Base-by-base conservation (phyloP, 345 rosid species). In the Dipteronia sinensis region DNA sequence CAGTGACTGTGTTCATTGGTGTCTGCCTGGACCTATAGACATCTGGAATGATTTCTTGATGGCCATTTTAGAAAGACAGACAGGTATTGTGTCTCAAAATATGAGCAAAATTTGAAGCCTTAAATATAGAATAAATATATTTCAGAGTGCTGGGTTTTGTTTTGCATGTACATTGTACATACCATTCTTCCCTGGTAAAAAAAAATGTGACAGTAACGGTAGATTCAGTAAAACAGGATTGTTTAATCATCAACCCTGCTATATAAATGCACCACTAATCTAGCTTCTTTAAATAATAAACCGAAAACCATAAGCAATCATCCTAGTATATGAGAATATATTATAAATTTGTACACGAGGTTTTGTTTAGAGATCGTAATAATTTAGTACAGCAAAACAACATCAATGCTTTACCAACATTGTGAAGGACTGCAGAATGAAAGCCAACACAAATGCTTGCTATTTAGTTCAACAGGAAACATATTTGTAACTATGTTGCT, bases 1-100 rank as follows among this genome's bases (percentile, higher is more conserved):
- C 40, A 95, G 87, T 23, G 97, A 93, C 74, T 93, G 97, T 59
- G 88, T 89, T 11, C 97, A 92, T 69, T 91, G 99, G 98, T 95
- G 99, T 86, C 75, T 95, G 80, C 99, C 99, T 0, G 98, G 98
- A 3, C 97, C 98, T 0, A 84, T 93, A 1, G 98, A 94, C 79
- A 59, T 80, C 0, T 95, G 99, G 99, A 94, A 76, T 58, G 97
- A 95, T 51, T 82, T 93, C 67, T 72, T 92, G 71, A 88, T 90
- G 83, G 88, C 81, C 11, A 67, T 86, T 65, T 76, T 95, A 42
- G 83, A 81, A 23, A 83, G 22, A 38, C 69, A 59, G 55, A 71
- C 69, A 20, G 42, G 79, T 19, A 29, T 38, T 42, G 61, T 47
- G 76, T 77, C 76, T 71, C 4, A 10, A 63, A 38, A 8, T 42